phyloP scores from a whole-genome alignment of 768 basidiomycete genomes.

The Tricholoma furcatifolium region DNA sequence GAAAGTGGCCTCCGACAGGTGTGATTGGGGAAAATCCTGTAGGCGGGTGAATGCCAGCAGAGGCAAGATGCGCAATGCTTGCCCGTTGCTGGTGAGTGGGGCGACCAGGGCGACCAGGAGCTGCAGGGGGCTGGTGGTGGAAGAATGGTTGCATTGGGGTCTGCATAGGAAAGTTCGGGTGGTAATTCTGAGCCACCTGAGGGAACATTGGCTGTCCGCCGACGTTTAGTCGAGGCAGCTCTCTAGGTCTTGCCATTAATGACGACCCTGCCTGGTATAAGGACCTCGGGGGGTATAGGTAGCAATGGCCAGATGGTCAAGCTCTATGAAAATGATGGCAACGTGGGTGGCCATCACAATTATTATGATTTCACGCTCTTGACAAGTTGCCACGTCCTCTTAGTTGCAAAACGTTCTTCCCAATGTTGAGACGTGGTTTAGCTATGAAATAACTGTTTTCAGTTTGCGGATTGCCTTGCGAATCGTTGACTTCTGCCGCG shows the following conservation, averaged over 20 bases:
- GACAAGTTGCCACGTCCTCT: no score
- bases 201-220: conserved; percentile 54
- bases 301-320: conserved; percentile 5
- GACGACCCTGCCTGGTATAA: neutral
- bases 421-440: no score
- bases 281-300: neutral
- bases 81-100: conserved; percentile 56
- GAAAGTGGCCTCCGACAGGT: conserved; percentile 55
- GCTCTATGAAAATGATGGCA: no score
- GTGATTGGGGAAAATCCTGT: conserved; percentile 51
- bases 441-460: no score
- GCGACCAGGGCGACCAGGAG: conserved; percentile 52
- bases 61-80: conserved; percentile 64
- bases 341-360: no score
- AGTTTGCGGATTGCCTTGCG: no score
- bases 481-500: no score
- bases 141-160: conserved; percentile 78
- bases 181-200: conserved; percentile 61
- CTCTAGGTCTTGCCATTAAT: conserved; percentile 44
- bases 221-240: conserved; percentile 43
- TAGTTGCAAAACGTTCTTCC: no score
- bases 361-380: no score
- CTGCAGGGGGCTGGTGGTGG: conserved; percentile 43
- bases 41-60: conserved; percentile 57
- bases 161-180: conserved; percentile 59